Conservation (phyloP, 306 rosid genomes). For the Morella rubra region DNA sequence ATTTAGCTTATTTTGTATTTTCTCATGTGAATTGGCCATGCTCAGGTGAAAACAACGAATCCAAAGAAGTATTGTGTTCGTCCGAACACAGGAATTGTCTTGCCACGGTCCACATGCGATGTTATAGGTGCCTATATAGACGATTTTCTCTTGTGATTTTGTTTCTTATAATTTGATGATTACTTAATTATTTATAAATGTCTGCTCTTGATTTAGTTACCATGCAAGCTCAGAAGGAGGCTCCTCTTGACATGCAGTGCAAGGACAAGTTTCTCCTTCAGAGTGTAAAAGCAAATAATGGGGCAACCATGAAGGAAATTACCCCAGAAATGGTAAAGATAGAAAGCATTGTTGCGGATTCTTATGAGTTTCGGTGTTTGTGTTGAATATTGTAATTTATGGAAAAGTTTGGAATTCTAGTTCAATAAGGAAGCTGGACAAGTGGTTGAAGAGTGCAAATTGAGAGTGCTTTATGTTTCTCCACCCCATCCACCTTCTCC, state of each 20-base stretch:
- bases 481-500: constrained; percentile 92
- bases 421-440: constrained; percentile 85
- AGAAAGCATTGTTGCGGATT: constrained; percentile 1
- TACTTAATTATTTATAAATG: neutral
- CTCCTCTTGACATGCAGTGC: constrained; percentile 86
- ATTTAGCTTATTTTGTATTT: constrained; percentile 12
- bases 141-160: constrained; percentile 2
- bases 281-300: constrained; percentile 61
- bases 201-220: constrained; percentile 50
- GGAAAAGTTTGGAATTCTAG: constrained; percentile 44
- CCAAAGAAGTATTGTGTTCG: constrained; percentile 97
- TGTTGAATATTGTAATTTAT: constrained; percentile 31
- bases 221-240: constrained; percentile 95
- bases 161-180: neutral
- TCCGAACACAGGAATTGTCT: constrained; percentile 89
- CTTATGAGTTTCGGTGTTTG: constrained; percentile 9
- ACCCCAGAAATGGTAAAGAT: constrained; percentile 78
- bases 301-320: constrained; percentile 55
- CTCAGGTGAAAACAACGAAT: constrained; percentile 90
- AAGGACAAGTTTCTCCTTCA: constrained; percentile 95
- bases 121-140: constrained; percentile 58
- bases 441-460: constrained; percentile 79
- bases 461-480: constrained; percentile 79
- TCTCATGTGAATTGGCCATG: constrained; percentile 21
- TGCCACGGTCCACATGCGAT: constrained; percentile 84